Conservation (phyloP, 2,329 filamentous ascomycete genomes). For the Talaromyces sp. region DNA sequence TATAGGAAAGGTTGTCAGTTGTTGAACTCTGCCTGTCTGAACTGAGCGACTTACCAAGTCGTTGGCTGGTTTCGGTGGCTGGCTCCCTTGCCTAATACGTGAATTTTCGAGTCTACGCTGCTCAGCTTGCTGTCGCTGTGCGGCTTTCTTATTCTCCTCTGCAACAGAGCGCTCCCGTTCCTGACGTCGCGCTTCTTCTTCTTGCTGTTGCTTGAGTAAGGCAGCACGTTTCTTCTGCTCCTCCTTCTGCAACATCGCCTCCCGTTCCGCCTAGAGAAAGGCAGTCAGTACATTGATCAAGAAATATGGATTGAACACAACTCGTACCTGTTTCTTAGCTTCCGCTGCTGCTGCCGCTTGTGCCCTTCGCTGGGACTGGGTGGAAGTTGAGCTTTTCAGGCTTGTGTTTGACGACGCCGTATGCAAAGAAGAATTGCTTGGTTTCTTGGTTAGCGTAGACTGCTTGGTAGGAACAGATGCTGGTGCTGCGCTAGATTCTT, state of each 20-base stretch:
- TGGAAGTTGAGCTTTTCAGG: slow-evolving; percentile 63
- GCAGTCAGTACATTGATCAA: neutral
- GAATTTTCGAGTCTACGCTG: slow-evolving; percentile 49
- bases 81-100: slow-evolving; percentile 45
- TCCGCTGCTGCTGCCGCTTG: slow-evolving; percentile 63
- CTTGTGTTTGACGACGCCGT: slow-evolving; percentile 51
- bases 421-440: slow-evolving; percentile 64
- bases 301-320: neutral
- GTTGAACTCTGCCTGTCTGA: neutral
- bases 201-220: slow-evolving; percentile 43
- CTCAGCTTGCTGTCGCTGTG: slow-evolving; percentile 59
- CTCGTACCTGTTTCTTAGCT: slow-evolving; percentile 66
- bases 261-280: slow-evolving; percentile 63
- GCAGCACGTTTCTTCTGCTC: slow-evolving; percentile 76
- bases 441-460: slow-evolving; percentile 56
- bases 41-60: slow-evolving; percentile 34
- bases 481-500: slow-evolving; percentile 47
- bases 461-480: slow-evolving; percentile 45
- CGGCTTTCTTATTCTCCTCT: slow-evolving; percentile 64
- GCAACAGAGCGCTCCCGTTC: slow-evolving; percentile 47
- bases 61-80: slow-evolving; percentile 32
- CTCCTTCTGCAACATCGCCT: slow-evolving; percentile 67
- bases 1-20: slow-evolving; percentile 20
- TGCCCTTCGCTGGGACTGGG: slow-evolving; percentile 63
- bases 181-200: slow-evolving; percentile 60